Evolutionary conservation across 2,329 filamentous ascomycete genomes (phyloP).

Genomic region (Cryoendolithus antarcticus): DNA sequence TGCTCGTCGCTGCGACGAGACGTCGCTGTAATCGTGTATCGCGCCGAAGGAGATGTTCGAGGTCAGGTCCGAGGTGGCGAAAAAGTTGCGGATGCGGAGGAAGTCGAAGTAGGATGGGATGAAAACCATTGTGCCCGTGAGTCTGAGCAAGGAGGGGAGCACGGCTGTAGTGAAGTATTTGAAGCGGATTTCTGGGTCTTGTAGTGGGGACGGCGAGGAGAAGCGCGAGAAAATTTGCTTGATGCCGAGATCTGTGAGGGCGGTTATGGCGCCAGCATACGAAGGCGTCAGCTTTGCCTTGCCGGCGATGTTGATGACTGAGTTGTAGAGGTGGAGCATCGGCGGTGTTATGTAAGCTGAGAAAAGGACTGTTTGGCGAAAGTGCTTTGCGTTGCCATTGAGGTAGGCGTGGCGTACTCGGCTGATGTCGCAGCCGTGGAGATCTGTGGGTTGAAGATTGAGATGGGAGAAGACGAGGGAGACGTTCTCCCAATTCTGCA

Average conservation of each 20-base stretch:
- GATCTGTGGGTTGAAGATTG: constrained; percentile 68
- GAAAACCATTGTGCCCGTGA: constrained; percentile 68
- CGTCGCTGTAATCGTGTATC: constrained; percentile 77
- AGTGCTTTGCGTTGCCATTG: constrained; percentile 66
- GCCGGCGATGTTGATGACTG: constrained; percentile 69
- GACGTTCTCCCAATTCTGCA: constrained; percentile 98
- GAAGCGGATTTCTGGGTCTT: constrained; percentile 80
- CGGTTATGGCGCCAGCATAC: constrained; percentile 53
- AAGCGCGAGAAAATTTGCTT: constrained; percentile 88
- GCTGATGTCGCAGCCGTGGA: constrained; percentile 87
- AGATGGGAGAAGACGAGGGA: constrained; percentile 85
- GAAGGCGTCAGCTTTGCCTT: constrained; percentile 58
- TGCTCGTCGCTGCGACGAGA: constrained; percentile 68
- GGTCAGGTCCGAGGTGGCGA: constrained; percentile 54
- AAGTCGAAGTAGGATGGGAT: constrained; percentile 93
- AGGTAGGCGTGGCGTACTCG: constrained; percentile 86
- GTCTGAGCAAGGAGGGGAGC: constrained; percentile 60
- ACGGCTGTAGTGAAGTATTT: constrained; percentile 78
- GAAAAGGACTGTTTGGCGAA: constrained; percentile 76
- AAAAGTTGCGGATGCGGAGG: constrained; percentile 82
- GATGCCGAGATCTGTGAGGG: constrained; percentile 44
- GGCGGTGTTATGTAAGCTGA: constrained; percentile 81
- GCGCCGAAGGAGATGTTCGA: constrained; percentile 59
- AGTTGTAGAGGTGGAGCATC: constrained; percentile 65
- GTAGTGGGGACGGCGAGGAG: constrained; percentile 54